phyloP scores from a whole-genome alignment of 139 green algal species.

The Chlorokybus atmophyticus region DNA sequence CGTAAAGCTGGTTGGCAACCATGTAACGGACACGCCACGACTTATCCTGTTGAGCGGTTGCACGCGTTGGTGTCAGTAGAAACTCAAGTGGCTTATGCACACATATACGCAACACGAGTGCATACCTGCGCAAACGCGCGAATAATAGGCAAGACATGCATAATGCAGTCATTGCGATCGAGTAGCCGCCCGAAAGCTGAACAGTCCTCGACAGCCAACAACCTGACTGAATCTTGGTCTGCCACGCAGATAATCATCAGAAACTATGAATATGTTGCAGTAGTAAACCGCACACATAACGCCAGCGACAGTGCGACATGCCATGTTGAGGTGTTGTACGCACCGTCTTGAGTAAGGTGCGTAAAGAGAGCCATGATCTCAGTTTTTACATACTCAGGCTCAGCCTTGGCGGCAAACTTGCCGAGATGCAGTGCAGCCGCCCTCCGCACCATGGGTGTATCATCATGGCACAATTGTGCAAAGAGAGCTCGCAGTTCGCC shows the following conservation, averaged over 20 bases:
- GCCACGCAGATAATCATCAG: constrained; percentile 8
- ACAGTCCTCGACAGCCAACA: constrained; percentile 87
- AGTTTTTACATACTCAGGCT: constrained; percentile 53
- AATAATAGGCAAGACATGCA: constrained; percentile 69
- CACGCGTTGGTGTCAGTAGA: background rate
- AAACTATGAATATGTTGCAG: background rate
- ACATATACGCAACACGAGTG: background rate
- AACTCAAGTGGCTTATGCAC: background rate
- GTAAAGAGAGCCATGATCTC: constrained; percentile 80
- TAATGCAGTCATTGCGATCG: constrained; percentile 47
- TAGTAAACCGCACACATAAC: background rate
- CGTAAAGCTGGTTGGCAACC: constrained; percentile 72
- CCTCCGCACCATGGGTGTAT: constrained; percentile 96
- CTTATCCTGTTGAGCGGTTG: constrained; percentile 57
- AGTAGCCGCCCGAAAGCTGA: constrained; percentile 66
- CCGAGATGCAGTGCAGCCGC: constrained; percentile 77
- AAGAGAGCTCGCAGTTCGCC: constrained; percentile 68
- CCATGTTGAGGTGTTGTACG: too few relatives aligned
- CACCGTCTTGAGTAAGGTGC: constrained; percentile 76
- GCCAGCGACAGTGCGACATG: background rate
- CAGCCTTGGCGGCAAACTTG: constrained; percentile 59
- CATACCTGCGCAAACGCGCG: constrained; percentile 67
- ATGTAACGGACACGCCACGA: constrained; percentile 98
- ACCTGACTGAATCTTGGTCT: constrained; percentile 93
- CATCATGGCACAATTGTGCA: constrained; percentile 70